Conservation (phyloP, 1,284 basidiomycete species). For the Phlebopus sp. region DNA sequence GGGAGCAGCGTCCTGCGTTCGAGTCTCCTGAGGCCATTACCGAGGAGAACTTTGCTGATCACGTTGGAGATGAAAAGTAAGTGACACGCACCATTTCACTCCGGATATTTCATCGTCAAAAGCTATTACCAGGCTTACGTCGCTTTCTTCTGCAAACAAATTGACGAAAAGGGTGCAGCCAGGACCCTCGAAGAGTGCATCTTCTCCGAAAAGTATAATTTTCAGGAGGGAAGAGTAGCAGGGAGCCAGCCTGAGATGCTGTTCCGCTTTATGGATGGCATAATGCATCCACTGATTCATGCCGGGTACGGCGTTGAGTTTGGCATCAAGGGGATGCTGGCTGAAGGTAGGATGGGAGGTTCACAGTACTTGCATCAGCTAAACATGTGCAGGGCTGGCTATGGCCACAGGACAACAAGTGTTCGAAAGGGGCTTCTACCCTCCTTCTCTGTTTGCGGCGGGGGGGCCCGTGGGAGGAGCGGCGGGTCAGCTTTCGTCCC, state of each 20-base stretch:
- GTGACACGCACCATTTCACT: not conserved
- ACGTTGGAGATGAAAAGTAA: conserved; percentile 42
- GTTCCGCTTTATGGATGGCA: conserved; percentile 22
- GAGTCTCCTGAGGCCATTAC: conserved; percentile 39
- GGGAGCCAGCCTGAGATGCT: conserved; percentile 25
- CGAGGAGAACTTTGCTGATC: conserved; percentile 40
- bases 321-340: conserved; percentile 30
- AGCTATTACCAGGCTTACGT: conserved; percentile 62
- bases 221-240: conserved; percentile 19
- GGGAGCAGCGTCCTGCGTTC: conserved; percentile 32
- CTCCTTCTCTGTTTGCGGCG: conserved; percentile 8
- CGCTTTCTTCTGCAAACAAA: conserved; percentile 48
- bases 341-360: conserved; percentile 23
- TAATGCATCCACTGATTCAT: conserved; percentile 31
- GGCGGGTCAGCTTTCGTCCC: conserved; percentile 5
- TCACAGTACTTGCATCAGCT: not conserved
- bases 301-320: conserved; percentile 31
- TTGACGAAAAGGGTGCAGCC: conserved; percentile 42
- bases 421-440: conserved; percentile 12
- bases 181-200: conserved; percentile 53
- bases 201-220: conserved; percentile 54
- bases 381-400: conserved; percentile 25
- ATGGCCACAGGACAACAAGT: conserved; percentile 15
- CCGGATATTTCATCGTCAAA: not conserved
- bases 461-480: not conserved